phyloP scores from a whole-genome alignment of 345 rosid genomes.

The Euphorbia peplus region DNA sequence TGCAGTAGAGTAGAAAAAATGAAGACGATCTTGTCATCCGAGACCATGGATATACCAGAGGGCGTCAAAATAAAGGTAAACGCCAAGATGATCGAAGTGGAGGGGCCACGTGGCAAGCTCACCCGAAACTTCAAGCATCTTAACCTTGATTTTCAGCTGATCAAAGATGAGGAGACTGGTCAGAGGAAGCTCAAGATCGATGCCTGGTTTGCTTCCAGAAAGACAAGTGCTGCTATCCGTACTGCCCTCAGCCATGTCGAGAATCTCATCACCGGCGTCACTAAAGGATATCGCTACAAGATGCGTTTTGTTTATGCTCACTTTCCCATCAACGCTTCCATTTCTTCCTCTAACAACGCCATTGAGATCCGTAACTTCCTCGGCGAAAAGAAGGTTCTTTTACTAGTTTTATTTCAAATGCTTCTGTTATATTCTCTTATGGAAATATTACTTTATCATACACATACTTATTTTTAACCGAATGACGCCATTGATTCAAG shows the following conservation, averaged over 20 bases:
- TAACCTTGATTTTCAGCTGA: background rate
- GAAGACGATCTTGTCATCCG: background rate
- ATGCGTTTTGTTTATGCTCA: slow-evolving; percentile 3
- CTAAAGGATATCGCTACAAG: slow-evolving; percentile 5
- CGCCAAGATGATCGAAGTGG: background rate
- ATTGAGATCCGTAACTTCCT: slow-evolving; percentile 5
- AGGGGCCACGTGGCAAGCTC: slow-evolving; percentile 1
- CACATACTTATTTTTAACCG: too few relatives aligned
- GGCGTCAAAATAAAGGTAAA: background rate
- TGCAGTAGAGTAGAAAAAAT: background rate
- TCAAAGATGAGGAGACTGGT: background rate
- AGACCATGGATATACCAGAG: slow-evolving; percentile 1
- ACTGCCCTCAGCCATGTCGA: slow-evolving; percentile 1
- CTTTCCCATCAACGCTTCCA: slow-evolving; percentile 4
- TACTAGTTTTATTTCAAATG: too few relatives aligned
- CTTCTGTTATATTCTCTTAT: too few relatives aligned
- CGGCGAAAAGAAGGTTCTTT: slow-evolving; percentile 3
- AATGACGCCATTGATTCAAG: too few relatives aligned
- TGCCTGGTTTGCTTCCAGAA: background rate
- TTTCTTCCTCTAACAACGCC: background rate
- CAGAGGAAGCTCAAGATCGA: background rate
- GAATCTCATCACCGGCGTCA: background rate
- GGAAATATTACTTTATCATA: too few relatives aligned
- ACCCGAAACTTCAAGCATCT: slow-evolving; percentile 1
- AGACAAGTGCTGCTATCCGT: slow-evolving; percentile 2